A percentile compares a stretch with the other conserved stretches of the same genome.
Conservation (phyloP, 202 grass and related monocot genomes). For the Carex arenaria region DNA sequence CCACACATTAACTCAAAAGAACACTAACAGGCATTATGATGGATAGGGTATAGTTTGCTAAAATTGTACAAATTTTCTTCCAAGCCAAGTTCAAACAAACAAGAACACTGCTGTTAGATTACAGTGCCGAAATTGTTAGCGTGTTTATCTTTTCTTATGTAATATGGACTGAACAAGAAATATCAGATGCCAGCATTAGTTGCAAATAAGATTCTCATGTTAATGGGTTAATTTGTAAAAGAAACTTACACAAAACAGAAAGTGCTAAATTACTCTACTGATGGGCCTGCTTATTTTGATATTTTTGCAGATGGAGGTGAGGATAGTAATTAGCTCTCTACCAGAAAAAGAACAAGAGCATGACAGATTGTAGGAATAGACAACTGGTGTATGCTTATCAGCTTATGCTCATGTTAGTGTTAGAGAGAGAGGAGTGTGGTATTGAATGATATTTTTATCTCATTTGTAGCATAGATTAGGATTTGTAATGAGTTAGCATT, state of each 20-base stretch:
- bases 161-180: neutral
- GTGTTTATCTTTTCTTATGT: neutral
- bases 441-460: neutral
- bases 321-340: neutral
- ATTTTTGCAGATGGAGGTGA: conserved; percentile 14
- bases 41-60: neutral
- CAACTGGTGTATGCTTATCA: neutral
- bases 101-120: neutral
- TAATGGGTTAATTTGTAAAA: neutral
- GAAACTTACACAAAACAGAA: neutral
- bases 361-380: neutral
- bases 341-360: neutral
- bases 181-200: neutral
- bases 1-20: neutral
- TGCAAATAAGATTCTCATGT: neutral
- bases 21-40: neutral
- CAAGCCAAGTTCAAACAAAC: neutral
- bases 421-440: neutral
- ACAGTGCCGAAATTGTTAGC: neutral
- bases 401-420: neutral
- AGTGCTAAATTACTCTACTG: neutral
- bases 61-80: neutral
- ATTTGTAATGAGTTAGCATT: conserved; percentile 12
- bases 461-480: conserved; percentile 3
- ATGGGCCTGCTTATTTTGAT: neutral